These are phyloP conservation scores for Cokeromyces recurvatus DNA, from an alignment of 371 early-diverging fungal genomes.

Conservation along the genomic window DNA sequence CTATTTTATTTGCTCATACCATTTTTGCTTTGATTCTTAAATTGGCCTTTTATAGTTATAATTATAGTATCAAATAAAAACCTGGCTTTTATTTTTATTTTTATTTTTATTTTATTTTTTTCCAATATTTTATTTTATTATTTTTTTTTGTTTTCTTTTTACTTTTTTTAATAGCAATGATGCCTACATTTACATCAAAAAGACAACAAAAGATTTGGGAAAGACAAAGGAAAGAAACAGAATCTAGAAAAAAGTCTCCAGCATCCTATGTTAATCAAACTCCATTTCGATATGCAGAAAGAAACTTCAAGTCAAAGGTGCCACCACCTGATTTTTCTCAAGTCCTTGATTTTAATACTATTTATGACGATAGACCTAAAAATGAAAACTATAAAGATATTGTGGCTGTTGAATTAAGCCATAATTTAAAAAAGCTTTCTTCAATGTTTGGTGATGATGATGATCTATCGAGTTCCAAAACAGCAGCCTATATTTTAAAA, in stretches of 20 bases:
- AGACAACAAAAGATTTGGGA: conserved; percentile 43
- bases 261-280: conserved; percentile 55
- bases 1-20: conserved; percentile 65
- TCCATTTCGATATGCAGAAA: conserved; percentile 75
- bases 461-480: too few relatives aligned
- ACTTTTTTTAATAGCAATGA: not conserved
- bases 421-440: conserved; percentile 13
- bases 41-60: conserved; percentile 70
- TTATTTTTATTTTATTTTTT: not conserved
- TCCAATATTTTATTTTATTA: not conserved
- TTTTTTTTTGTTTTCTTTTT: not conserved
- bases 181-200: conserved; percentile 24
- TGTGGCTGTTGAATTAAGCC: conserved; percentile 21
- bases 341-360: conserved; percentile 57
- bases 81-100: not conserved
- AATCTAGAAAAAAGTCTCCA: conserved; percentile 19
- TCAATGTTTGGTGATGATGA: conserved; percentile 16
- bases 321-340: conserved; percentile 51
- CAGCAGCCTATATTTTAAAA: conserved; percentile 13
- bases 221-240: conserved; percentile 21
- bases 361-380: conserved; percentile 14
- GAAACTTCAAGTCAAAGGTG: conserved; percentile 60
- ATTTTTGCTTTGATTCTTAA: conserved; percentile 77
- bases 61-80: conserved; percentile 4
- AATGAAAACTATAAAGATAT: conserved; percentile 19